phyloP scores from a whole-genome alignment of 2,329 filamentous ascomycete species.

The Cordyceps cateniannulata region DNA sequence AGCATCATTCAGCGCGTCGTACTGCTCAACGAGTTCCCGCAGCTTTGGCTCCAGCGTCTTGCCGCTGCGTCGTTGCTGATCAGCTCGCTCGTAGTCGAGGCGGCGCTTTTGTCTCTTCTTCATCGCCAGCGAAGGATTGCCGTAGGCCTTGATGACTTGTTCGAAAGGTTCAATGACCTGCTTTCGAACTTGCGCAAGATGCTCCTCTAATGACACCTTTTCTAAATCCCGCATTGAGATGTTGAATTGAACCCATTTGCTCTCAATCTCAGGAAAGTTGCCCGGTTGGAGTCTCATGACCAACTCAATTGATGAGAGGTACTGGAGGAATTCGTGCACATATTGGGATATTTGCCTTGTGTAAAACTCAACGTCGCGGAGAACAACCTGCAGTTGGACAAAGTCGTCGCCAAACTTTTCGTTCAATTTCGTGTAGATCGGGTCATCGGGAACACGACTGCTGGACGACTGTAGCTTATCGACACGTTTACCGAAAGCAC shows the following conservation, averaged over 20 bases:
- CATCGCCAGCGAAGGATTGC: conserved; percentile 81
- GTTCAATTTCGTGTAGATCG: conserved; percentile 70
- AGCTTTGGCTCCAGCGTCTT: conserved; percentile 86
- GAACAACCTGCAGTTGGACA: conserved; percentile 83
- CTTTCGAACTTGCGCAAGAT: conserved; percentile 66
- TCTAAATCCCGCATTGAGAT: conserved; percentile 81
- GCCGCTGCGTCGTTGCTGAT: conserved; percentile 68
- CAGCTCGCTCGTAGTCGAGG: conserved; percentile 77
- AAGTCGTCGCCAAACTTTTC: conserved; percentile 91
- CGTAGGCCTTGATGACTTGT: conserved; percentile 70
- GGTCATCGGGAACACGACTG: conserved; percentile 64
- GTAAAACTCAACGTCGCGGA: conserved; percentile 91
- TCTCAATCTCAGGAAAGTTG: conserved; percentile 76
- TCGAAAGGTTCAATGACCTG: conserved; percentile 82
- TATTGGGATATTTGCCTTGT: conserved; percentile 74
- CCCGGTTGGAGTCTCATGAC: conserved; percentile 68
- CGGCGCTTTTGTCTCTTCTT: conserved; percentile 92
- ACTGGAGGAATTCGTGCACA: conserved; percentile 73
- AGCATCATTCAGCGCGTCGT: conserved; percentile 84
- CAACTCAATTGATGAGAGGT: conserved; percentile 74
- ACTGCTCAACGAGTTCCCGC: conserved; percentile 77
- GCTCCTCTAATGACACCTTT: conserved; percentile 74
- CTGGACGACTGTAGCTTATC: conserved; percentile 70
- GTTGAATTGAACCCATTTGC: conserved; percentile 90
- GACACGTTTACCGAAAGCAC: conserved; percentile 82